Percentiles rank a stretch among this genome's conserved stretches.
These are phyloP conservation scores for Linnemannia exigua DNA, from an alignment of 192 early-diverging fungal species.

Conservation along the genomic window DNA sequence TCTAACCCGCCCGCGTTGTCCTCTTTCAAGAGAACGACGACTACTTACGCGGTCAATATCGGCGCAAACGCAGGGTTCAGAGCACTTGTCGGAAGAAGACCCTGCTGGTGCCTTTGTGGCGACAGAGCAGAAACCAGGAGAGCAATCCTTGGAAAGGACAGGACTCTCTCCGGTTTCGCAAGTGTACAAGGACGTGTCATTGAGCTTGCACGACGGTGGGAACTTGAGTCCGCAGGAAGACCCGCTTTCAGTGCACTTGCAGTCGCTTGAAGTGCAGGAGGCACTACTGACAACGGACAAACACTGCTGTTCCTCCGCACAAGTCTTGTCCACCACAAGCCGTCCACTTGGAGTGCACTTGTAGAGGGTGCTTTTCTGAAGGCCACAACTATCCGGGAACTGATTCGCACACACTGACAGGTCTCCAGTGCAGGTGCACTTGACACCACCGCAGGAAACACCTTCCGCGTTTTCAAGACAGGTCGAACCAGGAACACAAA, in stretches of 20 bases:
- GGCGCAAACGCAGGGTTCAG: too few species aligned
- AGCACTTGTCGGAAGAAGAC: too few species aligned
- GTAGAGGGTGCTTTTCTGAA: neutral
- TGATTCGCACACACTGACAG: neutral
- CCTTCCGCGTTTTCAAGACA: neutral
- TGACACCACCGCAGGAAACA: neutral
- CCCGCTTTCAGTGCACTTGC: neutral
- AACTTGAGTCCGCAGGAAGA: neutral
- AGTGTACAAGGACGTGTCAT: neutral
- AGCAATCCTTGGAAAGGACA: neutral
- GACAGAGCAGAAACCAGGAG: neutral
- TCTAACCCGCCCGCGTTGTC: too few species aligned
- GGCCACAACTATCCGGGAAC: neutral
- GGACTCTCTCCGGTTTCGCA: neutral
- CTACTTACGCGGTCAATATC: too few species aligned
- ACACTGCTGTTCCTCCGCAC: too few species aligned
- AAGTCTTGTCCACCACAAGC: neutral
- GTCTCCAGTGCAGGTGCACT: neutral
- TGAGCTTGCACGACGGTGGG: conserved; percentile 2
- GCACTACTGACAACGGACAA: too few species aligned
- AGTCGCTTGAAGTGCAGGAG: neutral
- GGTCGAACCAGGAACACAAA: conserved; percentile 7
- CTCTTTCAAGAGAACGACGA: too few species aligned
- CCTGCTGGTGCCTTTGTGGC: neutral
- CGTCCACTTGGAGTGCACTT: neutral